These are phyloP conservation scores for Cryphonectria nitschkei DNA, from an alignment of 2,329 filamentous ascomycete species.

Conservation along the genomic window DNA sequence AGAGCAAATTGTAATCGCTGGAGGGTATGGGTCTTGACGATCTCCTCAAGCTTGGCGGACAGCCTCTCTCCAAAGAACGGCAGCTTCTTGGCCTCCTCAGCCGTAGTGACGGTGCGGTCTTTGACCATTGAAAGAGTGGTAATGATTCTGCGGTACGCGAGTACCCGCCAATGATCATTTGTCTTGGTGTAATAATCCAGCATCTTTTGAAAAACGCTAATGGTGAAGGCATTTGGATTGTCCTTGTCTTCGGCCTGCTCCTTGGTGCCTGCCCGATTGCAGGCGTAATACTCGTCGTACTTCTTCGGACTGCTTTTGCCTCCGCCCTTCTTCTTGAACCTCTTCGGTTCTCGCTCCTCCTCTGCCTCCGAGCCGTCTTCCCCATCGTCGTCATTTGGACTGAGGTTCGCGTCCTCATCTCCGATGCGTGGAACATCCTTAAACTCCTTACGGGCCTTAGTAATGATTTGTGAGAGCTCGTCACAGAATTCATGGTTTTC, in stretches of 20 bases:
- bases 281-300: slow-evolving; percentile 57
- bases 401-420: slow-evolving; percentile 49
- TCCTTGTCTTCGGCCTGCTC: slow-evolving; percentile 41
- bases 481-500: slow-evolving; percentile 43
- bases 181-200: slow-evolving; percentile 73
- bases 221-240: slow-evolving; percentile 76
- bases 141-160: slow-evolving; percentile 78
- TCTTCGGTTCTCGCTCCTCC: slow-evolving; percentile 33
- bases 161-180: slow-evolving; percentile 76
- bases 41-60: slow-evolving; percentile 88
- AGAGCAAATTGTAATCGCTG: slow-evolving; percentile 72
- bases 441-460: slow-evolving; percentile 58
- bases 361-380: slow-evolving; percentile 33
- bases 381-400: slow-evolving; percentile 33
- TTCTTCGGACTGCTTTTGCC: slow-evolving; percentile 36
- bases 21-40: slow-evolving; percentile 73
- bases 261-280: slow-evolving; percentile 55
- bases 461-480: slow-evolving; percentile 67
- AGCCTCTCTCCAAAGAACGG: slow-evolving; percentile 72
- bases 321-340: slow-evolving; percentile 29
- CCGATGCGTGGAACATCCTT: slow-evolving; percentile 60
- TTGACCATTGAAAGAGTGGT: slow-evolving; percentile 70
- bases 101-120: slow-evolving; percentile 63
- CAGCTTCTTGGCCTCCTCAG: slow-evolving; percentile 68
- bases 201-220: slow-evolving; percentile 79